Evolutionary conservation across 768 basidiomycete genomes (phyloP).

Genomic region (Pholiota microspora): DNA sequence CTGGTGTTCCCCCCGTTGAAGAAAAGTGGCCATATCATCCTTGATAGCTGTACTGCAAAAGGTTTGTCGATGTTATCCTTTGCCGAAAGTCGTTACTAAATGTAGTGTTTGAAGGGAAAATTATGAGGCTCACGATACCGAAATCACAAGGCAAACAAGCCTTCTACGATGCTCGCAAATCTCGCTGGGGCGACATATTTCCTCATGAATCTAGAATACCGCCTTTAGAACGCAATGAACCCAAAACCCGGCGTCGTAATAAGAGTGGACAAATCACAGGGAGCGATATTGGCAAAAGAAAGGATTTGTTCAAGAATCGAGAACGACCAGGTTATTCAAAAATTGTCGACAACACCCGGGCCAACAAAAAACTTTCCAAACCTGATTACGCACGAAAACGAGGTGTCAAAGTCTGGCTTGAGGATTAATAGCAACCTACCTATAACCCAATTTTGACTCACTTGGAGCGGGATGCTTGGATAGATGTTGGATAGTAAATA

Average conservation of each 20-base stretch:
- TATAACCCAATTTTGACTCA: conserved; percentile 12
- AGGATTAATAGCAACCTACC: too few species aligned
- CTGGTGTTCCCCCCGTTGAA: conserved; percentile 92
- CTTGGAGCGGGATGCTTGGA: neutral
- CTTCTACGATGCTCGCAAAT: conserved; percentile 94
- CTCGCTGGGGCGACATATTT: conserved; percentile 92
- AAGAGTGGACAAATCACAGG: conserved; percentile 31
- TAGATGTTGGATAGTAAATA: neutral
- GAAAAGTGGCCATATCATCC: conserved; percentile 84
- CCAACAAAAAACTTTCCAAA: conserved; percentile 25
- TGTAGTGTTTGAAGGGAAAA: too few species aligned
- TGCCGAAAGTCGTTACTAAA: too few species aligned
- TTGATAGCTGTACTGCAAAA: conserved; percentile 84
- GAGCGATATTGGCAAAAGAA: conserved; percentile 57
- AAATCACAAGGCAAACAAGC: conserved; percentile 95
- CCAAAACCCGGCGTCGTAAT: conserved; percentile 20
- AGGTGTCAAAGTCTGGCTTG: conserved; percentile 25
- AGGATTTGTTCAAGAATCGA: conserved; percentile 18
- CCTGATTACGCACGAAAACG: conserved; percentile 28
- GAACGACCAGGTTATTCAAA: conserved; percentile 20
- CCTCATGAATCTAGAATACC: conserved; percentile 84
- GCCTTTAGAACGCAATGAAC: conserved; percentile 60
- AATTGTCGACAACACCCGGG: conserved; percentile 23
- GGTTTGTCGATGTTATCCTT: conserved; percentile 48
- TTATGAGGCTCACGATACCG: conserved; percentile 89